These are phyloP conservation scores for Flaveria sonorensis DNA, from an alignment of 129 eudicot species.

Conservation along the genomic window DNA sequence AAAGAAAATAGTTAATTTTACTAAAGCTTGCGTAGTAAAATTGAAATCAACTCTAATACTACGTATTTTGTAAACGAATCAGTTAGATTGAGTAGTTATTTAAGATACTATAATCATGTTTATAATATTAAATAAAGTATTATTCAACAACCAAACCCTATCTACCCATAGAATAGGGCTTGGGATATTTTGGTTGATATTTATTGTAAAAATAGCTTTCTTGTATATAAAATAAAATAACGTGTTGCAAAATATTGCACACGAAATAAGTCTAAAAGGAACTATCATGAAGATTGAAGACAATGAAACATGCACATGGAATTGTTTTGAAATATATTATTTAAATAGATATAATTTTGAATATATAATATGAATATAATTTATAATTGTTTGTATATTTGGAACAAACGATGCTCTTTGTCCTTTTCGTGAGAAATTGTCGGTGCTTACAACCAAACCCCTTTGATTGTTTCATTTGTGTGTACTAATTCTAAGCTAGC, in stretches of 20 bases:
- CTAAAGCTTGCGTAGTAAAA: too few species aligned
- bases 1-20: too few species aligned
- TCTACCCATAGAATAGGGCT: neutral
- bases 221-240: neutral
- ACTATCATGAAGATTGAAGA: neutral
- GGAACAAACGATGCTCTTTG: neutral
- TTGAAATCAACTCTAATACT: too few species aligned
- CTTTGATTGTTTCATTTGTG: slow-evolving; percentile 5
- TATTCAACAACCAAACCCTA: neutral
- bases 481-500: slow-evolving; percentile 6
- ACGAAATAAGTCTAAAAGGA: too few species aligned
- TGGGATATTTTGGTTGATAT: neutral
- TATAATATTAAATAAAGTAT: too few species aligned
- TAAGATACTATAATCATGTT: too few species aligned
- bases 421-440: neutral
- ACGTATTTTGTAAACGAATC: too few species aligned
- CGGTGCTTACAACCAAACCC: slow-evolving; percentile 8
- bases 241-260: neutral
- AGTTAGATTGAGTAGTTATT: too few species aligned
- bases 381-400: neutral
- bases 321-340: neutral
- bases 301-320: slow-evolving; percentile 22
- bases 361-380: neutral
- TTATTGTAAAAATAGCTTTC: neutral
- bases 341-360: neutral